A percentile compares a stretch with the other conserved stretches of the same genome.
phyloP scores from a whole-genome alignment of 352 stramenopile genomes.

The Globisporangium megalacanthum region DNA sequence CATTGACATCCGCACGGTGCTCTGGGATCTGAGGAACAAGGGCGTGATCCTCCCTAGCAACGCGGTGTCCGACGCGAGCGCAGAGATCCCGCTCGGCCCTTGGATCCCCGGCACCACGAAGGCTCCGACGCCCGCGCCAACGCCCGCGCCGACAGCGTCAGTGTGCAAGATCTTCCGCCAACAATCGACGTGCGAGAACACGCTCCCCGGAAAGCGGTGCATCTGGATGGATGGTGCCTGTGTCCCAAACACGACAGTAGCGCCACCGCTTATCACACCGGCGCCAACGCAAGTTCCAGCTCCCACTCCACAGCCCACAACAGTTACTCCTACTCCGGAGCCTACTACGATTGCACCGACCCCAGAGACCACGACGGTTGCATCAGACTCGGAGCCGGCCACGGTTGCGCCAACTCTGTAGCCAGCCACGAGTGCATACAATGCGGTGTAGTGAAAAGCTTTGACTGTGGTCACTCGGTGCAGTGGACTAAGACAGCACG shows the following conservation, averaged over 20 bases:
- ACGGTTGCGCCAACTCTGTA: background rate
- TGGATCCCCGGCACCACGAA: conserved; percentile 20
- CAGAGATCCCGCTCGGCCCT: conserved; percentile 15
- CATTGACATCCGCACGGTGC: conserved; percentile 28
- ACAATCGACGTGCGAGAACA: conserved; percentile 22
- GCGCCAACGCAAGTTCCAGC: background rate
- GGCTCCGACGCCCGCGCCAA: conserved; percentile 13
- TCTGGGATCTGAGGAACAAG: conserved; percentile 24
- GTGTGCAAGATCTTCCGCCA: conserved; percentile 25
- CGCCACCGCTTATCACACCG: background rate
- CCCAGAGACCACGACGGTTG: background rate
- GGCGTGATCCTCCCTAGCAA: conserved; percentile 18
- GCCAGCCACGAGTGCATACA: background rate
- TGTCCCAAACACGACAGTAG: conserved; percentile 12
- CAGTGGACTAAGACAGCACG: no score
- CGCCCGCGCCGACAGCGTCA: conserved; percentile 19
- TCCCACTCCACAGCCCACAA: conserved; percentile 1
- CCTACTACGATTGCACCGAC: background rate
- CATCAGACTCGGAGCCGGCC: conserved; percentile 1
- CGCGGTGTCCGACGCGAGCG: conserved; percentile 18
- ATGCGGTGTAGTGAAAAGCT: no score
- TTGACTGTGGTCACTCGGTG: no score
- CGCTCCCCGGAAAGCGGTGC: conserved; percentile 22
- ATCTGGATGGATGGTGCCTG: conserved; percentile 15
- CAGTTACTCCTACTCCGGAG: background rate